These are phyloP conservation scores for Vitis riparia DNA, from an alignment of 164 flowering plant genomes.

Conservation along the genomic window DNA sequence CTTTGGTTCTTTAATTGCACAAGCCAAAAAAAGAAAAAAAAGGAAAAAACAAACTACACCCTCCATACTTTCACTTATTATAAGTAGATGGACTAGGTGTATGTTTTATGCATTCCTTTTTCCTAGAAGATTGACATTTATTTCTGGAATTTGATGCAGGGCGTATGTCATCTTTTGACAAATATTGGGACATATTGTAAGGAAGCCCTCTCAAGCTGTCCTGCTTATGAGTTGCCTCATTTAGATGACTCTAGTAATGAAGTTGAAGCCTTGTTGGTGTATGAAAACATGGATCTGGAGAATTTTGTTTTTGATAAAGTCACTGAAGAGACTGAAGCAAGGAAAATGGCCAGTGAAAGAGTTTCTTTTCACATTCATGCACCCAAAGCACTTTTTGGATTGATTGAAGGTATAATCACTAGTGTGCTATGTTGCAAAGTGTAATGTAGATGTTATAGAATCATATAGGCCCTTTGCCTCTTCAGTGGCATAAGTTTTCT, in stretches of 20 bases:
- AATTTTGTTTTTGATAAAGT: slow-evolving; percentile 46
- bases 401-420: slow-evolving; percentile 56
- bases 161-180: slow-evolving; percentile 77
- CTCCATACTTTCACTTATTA: too few relatives aligned
- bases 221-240: slow-evolving; percentile 43
- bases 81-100: too few relatives aligned
- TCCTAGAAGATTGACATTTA: background rate
- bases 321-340: slow-evolving; percentile 55
- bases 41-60: too few relatives aligned
- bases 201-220: slow-evolving; percentile 46
- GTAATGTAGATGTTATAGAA: background rate
- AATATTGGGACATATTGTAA: slow-evolving; percentile 65
- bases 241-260: slow-evolving; percentile 51
- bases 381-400: slow-evolving; percentile 47
- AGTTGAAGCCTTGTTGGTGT: slow-evolving; percentile 40
- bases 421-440: background rate
- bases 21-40: too few relatives aligned
- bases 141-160: slow-evolving; percentile 41
- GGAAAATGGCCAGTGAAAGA: slow-evolving; percentile 39
- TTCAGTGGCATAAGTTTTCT: background rate
- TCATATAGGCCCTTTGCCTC: background rate
- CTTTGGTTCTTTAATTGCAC: too few relatives aligned
- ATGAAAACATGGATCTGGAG: slow-evolving; percentile 76
- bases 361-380: slow-evolving; percentile 66
- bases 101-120: too few relatives aligned